These are phyloP conservation scores for Gynandropsis gynandra DNA, from an alignment of 345 rosid genomes.

Conservation along the genomic window DNA sequence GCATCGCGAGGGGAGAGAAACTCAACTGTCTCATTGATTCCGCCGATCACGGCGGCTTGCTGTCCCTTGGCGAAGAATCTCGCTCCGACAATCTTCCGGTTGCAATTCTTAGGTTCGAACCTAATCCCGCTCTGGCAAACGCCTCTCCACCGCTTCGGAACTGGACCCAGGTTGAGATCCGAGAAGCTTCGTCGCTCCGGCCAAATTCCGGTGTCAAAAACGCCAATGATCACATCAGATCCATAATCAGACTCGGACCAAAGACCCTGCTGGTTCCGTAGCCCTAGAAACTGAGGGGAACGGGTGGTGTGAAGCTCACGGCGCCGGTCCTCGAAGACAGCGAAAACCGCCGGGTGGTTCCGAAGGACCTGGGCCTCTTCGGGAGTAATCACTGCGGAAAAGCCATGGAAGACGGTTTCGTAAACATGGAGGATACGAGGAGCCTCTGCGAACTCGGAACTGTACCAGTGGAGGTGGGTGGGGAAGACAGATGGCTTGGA, in stretches of 20 bases:
- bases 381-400: constrained; percentile 57
- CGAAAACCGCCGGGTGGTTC: constrained; percentile 58
- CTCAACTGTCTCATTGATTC: constrained; percentile 66
- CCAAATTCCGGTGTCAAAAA: constrained; percentile 81
- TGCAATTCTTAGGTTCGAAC: constrained; percentile 42
- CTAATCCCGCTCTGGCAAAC: constrained; percentile 45
- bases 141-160: constrained; percentile 77
- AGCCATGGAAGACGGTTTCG: constrained; percentile 91
- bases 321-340: constrained; percentile 59
- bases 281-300: constrained; percentile 81
- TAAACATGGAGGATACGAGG: constrained; percentile 63
- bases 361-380: constrained; percentile 39
- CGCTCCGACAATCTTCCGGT: constrained; percentile 69
- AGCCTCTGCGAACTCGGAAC: constrained; percentile 55
- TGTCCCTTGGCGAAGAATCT: constrained; percentile 76
- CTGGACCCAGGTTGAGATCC: constrained; percentile 64
- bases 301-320: constrained; percentile 78
- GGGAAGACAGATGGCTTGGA: constrained; percentile 80
- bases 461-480: constrained; percentile 80
- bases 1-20: constrained; percentile 82
- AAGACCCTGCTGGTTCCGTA: constrained; percentile 64
- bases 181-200: constrained; percentile 78
- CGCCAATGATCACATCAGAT: constrained; percentile 73
- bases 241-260: constrained; percentile 91
- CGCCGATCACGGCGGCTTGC: constrained; percentile 43